Evolutionary conservation across 1,284 basidiomycete genomes (phyloP).

Genomic region (Vanrija sp.): DNA sequence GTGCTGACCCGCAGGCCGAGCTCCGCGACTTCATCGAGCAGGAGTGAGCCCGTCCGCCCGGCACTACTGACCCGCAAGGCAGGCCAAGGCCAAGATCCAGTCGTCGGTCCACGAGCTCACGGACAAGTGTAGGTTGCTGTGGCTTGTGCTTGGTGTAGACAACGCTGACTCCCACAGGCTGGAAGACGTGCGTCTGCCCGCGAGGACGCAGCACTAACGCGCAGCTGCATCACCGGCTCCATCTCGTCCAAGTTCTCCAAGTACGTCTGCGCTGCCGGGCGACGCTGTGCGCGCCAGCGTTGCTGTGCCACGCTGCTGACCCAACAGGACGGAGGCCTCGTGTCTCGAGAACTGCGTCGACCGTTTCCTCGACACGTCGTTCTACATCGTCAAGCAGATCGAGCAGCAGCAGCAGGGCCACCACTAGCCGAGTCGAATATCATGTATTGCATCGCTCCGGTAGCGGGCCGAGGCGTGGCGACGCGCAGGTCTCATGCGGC

Average conservation of each 20-base stretch:
- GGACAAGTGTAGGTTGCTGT: constrained; percentile 36
- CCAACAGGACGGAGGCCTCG: constrained; percentile 60
- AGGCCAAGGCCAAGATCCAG: constrained; percentile 77
- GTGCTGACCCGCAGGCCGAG: constrained; percentile 62
- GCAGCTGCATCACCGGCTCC: constrained; percentile 76
- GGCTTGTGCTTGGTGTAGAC: constrained; percentile 52
- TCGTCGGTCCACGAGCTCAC: constrained; percentile 52
- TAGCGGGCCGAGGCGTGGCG: no score
- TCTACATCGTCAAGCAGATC: constrained; percentile 78
- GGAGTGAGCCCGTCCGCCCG: constrained; percentile 50
- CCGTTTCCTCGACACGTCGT: constrained; percentile 87
- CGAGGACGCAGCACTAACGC: not conserved
- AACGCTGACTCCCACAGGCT: constrained; percentile 61
- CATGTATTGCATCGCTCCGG: no score
- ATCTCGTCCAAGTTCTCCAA: constrained; percentile 81
- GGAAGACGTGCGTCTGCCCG: constrained; percentile 72
- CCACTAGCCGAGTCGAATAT: no score
- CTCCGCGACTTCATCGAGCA: constrained; percentile 76
- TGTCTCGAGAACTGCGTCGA: constrained; percentile 91
- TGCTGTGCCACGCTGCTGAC: not conserved
- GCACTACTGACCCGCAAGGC: constrained; percentile 45
- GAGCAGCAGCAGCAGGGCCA: constrained; percentile 52
- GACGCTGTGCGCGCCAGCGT: not conserved
- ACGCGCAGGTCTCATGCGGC: no score
- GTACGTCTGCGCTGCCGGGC: constrained; percentile 19